phyloP scores from a whole-genome alignment of 2,329 filamentous ascomycete species.

The Penicillium freii region DNA sequence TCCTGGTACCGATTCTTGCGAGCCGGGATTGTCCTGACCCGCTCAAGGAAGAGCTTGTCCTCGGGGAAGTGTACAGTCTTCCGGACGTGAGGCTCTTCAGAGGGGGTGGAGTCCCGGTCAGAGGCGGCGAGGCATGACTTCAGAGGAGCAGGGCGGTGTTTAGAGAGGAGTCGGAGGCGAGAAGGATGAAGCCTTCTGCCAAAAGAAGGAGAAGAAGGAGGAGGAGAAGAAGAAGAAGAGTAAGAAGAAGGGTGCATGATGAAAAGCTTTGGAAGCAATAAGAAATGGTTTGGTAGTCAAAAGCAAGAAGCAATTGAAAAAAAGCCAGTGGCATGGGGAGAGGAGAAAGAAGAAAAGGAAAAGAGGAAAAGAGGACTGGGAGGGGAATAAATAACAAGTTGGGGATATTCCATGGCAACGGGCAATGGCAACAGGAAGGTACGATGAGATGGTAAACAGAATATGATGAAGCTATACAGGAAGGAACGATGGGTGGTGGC shows the following conservation, averaged over 20 bases:
- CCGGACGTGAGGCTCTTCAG: not conserved
- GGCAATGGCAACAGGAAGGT: constrained; percentile 1
- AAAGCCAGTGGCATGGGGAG: constrained; percentile 7
- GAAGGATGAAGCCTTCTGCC: not conserved
- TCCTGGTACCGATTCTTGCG: not conserved
- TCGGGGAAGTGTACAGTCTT: constrained; percentile 2
- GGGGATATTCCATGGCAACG: not conserved
- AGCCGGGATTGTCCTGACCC: not conserved
- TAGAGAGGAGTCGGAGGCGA: not conserved
- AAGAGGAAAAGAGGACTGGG: not conserved
- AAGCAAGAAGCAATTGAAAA: not conserved
- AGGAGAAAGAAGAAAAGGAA: constrained; percentile 1
- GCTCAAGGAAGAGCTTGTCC: not conserved
- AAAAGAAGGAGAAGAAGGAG: not conserved
- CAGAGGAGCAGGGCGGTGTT: not conserved
- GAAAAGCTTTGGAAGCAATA: not conserved
- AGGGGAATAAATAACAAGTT: not conserved
- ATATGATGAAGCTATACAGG: not conserved
- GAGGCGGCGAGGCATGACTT: constrained; percentile 1
- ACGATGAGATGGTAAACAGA: not conserved
- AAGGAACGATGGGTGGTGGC: not conserved
- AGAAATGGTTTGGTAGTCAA: not conserved
- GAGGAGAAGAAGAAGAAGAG: not conserved
- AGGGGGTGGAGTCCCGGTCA: not conserved
- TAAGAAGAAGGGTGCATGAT: not conserved